Percentiles rank a stretch among this genome's conserved stretches.
Evolutionary conservation across 345 rosid genomes (phyloP).

Genomic region (Lepidium didymum): DNA sequence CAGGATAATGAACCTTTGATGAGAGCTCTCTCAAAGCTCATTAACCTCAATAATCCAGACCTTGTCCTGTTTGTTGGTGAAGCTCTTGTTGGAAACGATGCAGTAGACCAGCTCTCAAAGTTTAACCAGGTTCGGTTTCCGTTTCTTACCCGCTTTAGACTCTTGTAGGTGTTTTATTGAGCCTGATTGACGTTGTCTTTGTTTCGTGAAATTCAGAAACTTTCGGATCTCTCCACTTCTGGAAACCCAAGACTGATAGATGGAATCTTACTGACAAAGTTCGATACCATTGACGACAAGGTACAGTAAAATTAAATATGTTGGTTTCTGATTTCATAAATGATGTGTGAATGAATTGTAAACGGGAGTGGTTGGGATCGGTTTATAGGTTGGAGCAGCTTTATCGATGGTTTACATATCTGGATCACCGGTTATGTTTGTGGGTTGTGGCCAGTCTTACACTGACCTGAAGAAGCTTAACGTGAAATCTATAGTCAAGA

Average conservation of each 20-base stretch:
- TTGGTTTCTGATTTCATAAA: neutral
- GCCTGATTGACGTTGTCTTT: neutral
- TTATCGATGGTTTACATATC: constrained; percentile 95
- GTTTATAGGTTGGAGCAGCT: constrained; percentile 87
- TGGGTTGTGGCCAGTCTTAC: constrained; percentile 98
- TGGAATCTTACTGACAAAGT: constrained; percentile 93
- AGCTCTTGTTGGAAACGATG: constrained; percentile 98
- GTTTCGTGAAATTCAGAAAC: constrained; percentile 44
- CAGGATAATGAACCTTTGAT: constrained; percentile 98
- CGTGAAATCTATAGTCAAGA: constrained; percentile 82
- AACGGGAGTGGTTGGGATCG: constrained; percentile 1
- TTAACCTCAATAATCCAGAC: constrained; percentile 80
- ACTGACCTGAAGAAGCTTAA: constrained; percentile 92
- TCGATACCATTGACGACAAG: constrained; percentile 96
- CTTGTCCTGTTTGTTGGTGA: constrained; percentile 97
- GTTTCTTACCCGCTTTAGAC: neutral
- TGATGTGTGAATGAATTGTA: neutral
- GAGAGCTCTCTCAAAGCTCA: constrained; percentile 96
- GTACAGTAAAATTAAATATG: constrained; percentile 22
- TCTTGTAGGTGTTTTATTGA: neutral
- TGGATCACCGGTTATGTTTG: constrained; percentile 96
- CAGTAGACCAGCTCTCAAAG: constrained; percentile 90
- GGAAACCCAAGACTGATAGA: constrained; percentile 72
- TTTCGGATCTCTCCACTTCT: constrained; percentile 79
- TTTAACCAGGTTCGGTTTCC: constrained; percentile 70